A percentile compares a stretch with the other conserved stretches of the same genome.
These are phyloP conservation scores for Collariella sp. DNA, from an alignment of 495 filamentous ascomycete species.

Conservation along the genomic window DNA sequence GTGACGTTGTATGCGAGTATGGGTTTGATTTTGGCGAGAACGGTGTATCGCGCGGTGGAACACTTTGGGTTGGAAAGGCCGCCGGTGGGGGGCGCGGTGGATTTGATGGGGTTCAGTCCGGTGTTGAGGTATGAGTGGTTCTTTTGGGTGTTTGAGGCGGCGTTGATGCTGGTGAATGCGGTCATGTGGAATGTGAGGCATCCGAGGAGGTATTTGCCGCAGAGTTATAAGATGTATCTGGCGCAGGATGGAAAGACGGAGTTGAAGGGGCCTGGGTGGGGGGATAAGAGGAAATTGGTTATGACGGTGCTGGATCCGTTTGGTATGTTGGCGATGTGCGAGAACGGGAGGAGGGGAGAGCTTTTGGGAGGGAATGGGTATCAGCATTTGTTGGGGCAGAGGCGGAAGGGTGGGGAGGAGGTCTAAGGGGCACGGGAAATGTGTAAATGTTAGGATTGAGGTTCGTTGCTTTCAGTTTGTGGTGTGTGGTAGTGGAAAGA, in stretches of 20 bases:
- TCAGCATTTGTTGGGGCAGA: not conserved
- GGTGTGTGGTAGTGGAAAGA: too few relatives aligned
- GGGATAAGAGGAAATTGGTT: conserved; percentile 45
- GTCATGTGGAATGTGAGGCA: conserved; percentile 55
- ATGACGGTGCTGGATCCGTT: conserved; percentile 60
- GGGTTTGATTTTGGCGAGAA: conserved; percentile 51
- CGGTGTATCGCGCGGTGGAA: conserved; percentile 59
- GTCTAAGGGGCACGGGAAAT: too few relatives aligned
- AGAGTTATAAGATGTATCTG: conserved; percentile 55
- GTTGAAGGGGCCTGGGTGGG: conserved; percentile 54
- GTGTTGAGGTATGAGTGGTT: conserved; percentile 60
- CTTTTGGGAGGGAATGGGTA: conserved; percentile 3
- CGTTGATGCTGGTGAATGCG: conserved; percentile 55
- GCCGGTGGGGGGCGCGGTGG: not conserved
- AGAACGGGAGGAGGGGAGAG: conserved; percentile 27
- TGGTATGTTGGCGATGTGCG: conserved; percentile 49
- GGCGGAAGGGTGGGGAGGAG: not conserved
- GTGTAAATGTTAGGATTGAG: too few relatives aligned
- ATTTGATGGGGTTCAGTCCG: conserved; percentile 30
- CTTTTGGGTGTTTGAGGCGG: conserved; percentile 63
- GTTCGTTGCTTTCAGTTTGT: too few relatives aligned
- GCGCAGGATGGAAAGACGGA: conserved; percentile 58
- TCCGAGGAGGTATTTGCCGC: conserved; percentile 53
- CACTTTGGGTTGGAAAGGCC: conserved; percentile 31
- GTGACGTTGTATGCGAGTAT: conserved; percentile 54